phyloP scores from a whole-genome alignment of 176 grass and related monocot species.

The Echinochloa phyllopogon region DNA sequence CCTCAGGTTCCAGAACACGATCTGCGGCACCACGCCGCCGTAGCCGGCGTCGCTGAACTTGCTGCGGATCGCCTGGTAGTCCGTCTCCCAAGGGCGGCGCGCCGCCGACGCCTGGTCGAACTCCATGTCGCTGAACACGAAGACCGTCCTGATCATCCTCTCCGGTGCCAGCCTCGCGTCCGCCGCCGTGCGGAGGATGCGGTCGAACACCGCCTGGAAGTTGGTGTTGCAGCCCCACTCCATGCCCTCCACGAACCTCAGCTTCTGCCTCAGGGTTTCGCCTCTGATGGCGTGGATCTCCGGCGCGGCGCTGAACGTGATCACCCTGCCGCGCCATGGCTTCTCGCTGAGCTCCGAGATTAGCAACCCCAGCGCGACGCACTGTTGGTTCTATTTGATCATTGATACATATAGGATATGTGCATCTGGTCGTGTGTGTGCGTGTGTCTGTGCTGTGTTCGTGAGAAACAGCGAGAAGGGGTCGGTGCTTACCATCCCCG shows the following conservation, averaged over 20 bases:
- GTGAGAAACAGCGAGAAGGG: too few relatives aligned
- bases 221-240: neutral
- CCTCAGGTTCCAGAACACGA: constrained; percentile 2
- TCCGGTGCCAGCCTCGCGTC: neutral
- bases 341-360: neutral
- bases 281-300: neutral
- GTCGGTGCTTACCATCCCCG: too few relatives aligned
- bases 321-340: neutral
- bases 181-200: neutral
- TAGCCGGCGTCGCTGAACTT: neutral
- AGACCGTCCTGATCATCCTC: constrained; percentile 51
- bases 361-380: neutral
- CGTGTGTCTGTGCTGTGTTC: too few relatives aligned
- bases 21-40: neutral
- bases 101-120: constrained; percentile 53
- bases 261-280: neutral
- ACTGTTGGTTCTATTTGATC: too few relatives aligned
- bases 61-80: neutral
- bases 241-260: neutral
- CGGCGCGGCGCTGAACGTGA: neutral
- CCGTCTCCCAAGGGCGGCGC: neutral
- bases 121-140: constrained; percentile 83
- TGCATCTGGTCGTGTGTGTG: too few relatives aligned
- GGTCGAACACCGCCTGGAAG: neutral
- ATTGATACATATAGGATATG: too few relatives aligned